Percentiles rank a stretch among this genome's conserved stretches.
Evolutionary conservation across 495 filamentous ascomycete genomes (phyloP).

Genomic region (Penicillium alfredii): DNA sequence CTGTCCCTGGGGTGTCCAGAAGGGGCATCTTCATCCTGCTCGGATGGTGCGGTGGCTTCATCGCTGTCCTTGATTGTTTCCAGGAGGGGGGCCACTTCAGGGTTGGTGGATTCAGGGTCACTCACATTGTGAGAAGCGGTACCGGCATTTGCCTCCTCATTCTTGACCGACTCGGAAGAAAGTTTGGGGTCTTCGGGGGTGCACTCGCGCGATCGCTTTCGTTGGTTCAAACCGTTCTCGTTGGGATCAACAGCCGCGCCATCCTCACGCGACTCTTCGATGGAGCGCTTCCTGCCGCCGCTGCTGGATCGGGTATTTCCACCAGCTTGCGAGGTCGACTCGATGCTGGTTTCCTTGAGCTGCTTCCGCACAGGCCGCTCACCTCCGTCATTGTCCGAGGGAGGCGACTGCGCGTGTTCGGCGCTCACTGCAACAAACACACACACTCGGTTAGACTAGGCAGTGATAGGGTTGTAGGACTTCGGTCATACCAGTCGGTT

Average conservation of each 20-base stretch:
- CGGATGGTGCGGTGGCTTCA: too few relatives aligned
- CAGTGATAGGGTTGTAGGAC: too few relatives aligned
- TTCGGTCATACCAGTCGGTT: background rate
- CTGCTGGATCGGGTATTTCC: conserved; percentile 21
- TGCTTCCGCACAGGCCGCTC: conserved; percentile 56
- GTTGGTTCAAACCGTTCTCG: conserved; percentile 25
- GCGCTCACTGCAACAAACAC: conserved; percentile 13
- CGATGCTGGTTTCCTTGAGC: conserved; percentile 56
- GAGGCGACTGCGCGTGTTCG: conserved; percentile 26
- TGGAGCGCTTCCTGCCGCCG: conserved; percentile 52
- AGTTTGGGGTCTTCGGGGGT: conserved; percentile 12
- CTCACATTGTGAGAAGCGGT: conserved; percentile 14
- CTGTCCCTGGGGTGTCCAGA: too few relatives aligned
- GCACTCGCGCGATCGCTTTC: conserved; percentile 46
- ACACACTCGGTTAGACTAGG: conserved; percentile 9
- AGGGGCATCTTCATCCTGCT: too few relatives aligned
- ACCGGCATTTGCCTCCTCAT: conserved; percentile 2
- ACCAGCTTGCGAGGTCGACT: conserved; percentile 23
- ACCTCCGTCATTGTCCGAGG: conserved; percentile 45
- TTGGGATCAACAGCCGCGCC: conserved; percentile 2
- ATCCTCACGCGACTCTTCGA: conserved; percentile 37
- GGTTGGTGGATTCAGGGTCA: conserved; percentile 7
- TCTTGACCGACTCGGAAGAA: conserved; percentile 1
- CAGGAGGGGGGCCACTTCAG: too few relatives aligned
- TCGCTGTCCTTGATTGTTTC: too few relatives aligned